Evolutionary conservation across 2,329 filamentous ascomycete genomes (phyloP), one percentile per base, ranked within the genome.

Genomic region (Cadophora gregata): DNA sequence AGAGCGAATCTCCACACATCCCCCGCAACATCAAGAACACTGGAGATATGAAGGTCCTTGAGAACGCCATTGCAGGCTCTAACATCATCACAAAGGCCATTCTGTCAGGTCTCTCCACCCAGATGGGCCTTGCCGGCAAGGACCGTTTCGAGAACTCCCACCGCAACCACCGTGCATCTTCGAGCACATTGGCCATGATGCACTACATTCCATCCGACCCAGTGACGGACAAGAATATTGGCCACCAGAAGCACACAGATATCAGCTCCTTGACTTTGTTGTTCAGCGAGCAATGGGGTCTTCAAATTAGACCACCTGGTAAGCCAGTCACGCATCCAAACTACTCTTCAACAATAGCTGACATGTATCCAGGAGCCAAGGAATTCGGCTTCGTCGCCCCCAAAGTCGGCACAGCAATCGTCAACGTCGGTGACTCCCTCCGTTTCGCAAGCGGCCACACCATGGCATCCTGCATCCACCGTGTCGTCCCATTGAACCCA

Each of bases 361-460:
- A 63, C 29, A 31, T 31, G n/a, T 27, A 3, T 14, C 10, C 25
- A 62, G 65, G 65, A 21, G 75, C 78, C 9, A 77, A 79, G 36
- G 79, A 82, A 73, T 86, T 85, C 80, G 81, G 81, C 53, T 87
- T 85, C 76, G 83, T 88, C 10, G 81, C 78, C 65, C 85, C 86
- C 60, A 81, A 80, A 72, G 74, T 77, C 0, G 84, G 84, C 65
- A 81, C 79, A 69, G 86, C 85, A 36, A 81, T 88, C 72, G 79
- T 88, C 70, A 84, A 88, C 75, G 83, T 88, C 19, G 86, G 86
- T 66, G 86, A 88, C 79, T 85, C 84, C 29, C 80, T 88, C 69
- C 82, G 85, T 51, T 87, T 87, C 71, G 82, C 83, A 2, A 82
- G 80, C 65, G 83, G 81, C 51, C 81, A 83, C 76, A 83, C 80